phyloP scores from a whole-genome alignment of 441 rosid genomes.

The Mallotus japonicus region DNA sequence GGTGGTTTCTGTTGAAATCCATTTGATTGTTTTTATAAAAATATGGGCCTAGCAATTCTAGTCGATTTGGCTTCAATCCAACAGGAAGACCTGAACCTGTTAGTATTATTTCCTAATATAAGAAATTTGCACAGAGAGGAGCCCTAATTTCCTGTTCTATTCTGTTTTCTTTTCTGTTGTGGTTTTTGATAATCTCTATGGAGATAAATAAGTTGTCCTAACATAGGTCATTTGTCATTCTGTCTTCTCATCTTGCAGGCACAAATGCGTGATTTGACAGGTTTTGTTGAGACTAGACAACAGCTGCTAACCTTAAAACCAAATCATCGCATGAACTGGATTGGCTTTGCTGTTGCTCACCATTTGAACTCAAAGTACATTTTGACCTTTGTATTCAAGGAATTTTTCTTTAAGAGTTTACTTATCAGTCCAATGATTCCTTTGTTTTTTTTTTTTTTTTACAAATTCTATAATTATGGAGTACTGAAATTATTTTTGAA shows the following conservation, averaged over 20 bases:
- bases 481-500: not conserved
- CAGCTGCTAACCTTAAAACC: constrained; percentile 94
- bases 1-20: not conserved
- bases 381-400: constrained; percentile 23
- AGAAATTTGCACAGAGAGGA: not conserved
- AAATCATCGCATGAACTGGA: constrained; percentile 99
- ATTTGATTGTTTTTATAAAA: not conserved
- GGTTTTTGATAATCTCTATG: not conserved
- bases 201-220: not conserved
- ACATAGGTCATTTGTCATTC: not conserved
- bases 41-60: not conserved
- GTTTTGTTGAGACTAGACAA: constrained; percentile 98
- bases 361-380: constrained; percentile 86
- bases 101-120: not conserved
- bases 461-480: not conserved
- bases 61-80: not conserved
- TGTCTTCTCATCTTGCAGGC: constrained; percentile 56
- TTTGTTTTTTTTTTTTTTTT: not conserved
- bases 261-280: constrained; percentile 98
- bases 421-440: not conserved
- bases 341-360: constrained; percentile 98
- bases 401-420: constrained; percentile 1
- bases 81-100: not conserved
- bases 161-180: not conserved
- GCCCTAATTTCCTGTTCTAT: not conserved